Percentiles rank a stretch among this genome's conserved stretches.
phyloP scores from a whole-genome alignment of 495 filamentous ascomycete genomes.

The Penicillium ochrochloron region DNA sequence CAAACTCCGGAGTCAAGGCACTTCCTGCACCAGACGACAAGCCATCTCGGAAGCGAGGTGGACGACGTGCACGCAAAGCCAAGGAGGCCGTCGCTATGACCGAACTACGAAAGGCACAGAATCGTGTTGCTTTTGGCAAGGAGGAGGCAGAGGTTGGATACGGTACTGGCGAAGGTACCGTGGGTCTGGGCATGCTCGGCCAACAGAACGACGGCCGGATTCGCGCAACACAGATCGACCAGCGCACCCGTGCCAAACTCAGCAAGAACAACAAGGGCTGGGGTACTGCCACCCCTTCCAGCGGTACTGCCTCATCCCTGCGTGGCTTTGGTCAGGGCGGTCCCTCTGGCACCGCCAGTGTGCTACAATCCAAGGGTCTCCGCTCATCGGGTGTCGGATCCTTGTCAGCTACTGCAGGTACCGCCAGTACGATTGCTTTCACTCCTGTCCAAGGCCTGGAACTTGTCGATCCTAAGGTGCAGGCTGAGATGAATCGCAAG shows the following conservation, averaged over 20 bases:
- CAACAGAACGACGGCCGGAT: constrained; percentile 85
- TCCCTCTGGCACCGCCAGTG: constrained; percentile 62
- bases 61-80: constrained; percentile 87
- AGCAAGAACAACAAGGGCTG: constrained; percentile 96
- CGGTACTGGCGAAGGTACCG: constrained; percentile 81
- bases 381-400: constrained; percentile 77
- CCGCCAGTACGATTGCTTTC: constrained; percentile 86
- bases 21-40: constrained; percentile 96
- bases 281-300: constrained; percentile 73
- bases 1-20: constrained; percentile 85
- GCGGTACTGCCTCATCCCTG: constrained; percentile 72
- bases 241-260: constrained; percentile 87
- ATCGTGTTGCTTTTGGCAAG: constrained; percentile 93
- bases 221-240: constrained; percentile 86
- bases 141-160: constrained; percentile 96
- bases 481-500: constrained; percentile 80
- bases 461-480: constrained; percentile 91
- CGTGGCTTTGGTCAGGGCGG: constrained; percentile 72
- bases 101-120: constrained; percentile 93
- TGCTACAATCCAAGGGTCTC: constrained; percentile 73
- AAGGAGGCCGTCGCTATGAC: constrained; percentile 99
- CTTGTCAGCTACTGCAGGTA: constrained; percentile 64
- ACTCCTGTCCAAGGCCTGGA: constrained; percentile 94
- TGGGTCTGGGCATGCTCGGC: constrained; percentile 94
- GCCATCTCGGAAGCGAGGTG: constrained; percentile 89